Evolutionary conservation across 2,329 filamentous ascomycete species (phyloP).

Genomic region (Cladosporium sp.): DNA sequence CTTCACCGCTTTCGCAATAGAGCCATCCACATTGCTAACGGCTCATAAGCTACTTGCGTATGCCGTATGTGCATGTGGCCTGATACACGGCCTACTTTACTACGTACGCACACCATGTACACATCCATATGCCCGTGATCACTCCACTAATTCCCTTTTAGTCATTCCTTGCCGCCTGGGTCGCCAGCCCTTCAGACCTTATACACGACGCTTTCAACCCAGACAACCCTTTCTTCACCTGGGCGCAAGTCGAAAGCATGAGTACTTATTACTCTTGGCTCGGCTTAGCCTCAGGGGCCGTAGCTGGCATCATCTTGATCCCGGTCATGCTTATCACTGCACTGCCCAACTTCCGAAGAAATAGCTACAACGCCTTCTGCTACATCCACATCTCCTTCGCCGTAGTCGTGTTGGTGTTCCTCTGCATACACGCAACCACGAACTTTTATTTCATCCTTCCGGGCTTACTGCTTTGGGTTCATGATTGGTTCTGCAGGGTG

Average conservation of each 20-base stretch:
- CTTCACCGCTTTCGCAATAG: neutral
- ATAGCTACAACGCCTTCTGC: neutral
- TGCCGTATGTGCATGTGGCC: neutral
- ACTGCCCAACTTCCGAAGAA: neutral
- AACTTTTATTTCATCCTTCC: neutral
- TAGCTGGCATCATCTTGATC: neutral
- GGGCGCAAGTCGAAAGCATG: neutral
- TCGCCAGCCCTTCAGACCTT: neutral
- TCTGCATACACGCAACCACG: neutral
- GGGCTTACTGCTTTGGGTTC: neutral
- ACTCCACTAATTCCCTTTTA: neutral
- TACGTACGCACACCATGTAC: neutral
- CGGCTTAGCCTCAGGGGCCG: neutral
- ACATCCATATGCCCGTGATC: too few species aligned
- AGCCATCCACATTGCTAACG: neutral
- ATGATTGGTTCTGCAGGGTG: neutral
- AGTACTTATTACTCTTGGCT: neutral
- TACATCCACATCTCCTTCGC: neutral
- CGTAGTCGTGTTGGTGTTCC: neutral
- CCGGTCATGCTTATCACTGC: neutral
- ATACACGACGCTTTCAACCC: neutral
- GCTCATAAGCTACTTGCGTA: neutral
- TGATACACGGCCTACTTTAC: neutral
- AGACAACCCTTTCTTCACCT: neutral
- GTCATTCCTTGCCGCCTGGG: neutral